Evolutionary conservation across 352 stramenopile species (phyloP), one percentile per base, ranked within the genome.

Genomic region (Blastocystis sp.): DNA sequence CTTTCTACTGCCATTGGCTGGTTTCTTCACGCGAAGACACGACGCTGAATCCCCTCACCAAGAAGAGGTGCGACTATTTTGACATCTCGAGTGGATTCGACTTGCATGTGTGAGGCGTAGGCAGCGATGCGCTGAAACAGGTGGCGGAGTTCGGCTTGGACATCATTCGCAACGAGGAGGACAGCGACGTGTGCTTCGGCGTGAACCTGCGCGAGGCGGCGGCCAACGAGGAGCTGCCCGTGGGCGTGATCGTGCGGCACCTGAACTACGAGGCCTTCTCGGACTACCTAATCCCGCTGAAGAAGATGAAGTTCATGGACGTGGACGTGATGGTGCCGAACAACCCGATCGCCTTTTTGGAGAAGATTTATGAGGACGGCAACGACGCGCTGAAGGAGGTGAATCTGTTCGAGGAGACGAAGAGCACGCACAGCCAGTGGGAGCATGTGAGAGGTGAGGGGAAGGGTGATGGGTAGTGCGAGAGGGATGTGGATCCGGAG

Each of bases 301-400:
- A 84, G 53, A 84, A 84, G 56, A 84, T 84, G 52, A 40, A 52
- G n/a, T 84, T 59, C 52, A 23, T 84, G 17, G 74, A 64, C 38
- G 60, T 69, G 28, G 74, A 84, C 14, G 53, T 84, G 38, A 19
- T 70, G 10, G 74, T 84, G 5, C 74, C 74, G 14, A 84, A 69
- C 61, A 84, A 84, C 60, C 74, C 74, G 10, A 52, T 84, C 61
- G 74, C 74, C 28, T 84, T 70, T 56, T 67, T 84, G 41, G 74
- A 84, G 23, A 84, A 84, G 56, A 34, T 70, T 10, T 84, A 67
- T 28, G 74, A 84, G 41, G 48, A 84, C 9, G 43, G 56, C 17
- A 70, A 59, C 61, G 74, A 84, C 28, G 74, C 66, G 21, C 56
- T 84, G 53, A 62, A 84, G 61, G 74, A 84, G 10, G 60, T 69